These are phyloP conservation scores for Lactarius quietus DNA, from an alignment of 768 basidiomycete species.

Conservation along the genomic window DNA sequence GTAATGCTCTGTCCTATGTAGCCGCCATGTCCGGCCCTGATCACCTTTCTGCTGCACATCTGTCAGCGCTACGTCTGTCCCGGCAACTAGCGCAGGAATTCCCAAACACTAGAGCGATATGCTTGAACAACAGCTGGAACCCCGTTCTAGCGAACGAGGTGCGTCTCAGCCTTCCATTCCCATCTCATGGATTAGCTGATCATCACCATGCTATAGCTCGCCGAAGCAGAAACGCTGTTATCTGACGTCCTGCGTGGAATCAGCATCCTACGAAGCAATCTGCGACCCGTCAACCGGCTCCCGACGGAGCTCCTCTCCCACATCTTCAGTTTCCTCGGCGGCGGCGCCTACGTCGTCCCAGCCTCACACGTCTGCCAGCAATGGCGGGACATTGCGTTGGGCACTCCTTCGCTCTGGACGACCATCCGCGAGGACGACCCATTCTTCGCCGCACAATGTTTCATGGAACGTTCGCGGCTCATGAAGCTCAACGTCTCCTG, in stretches of 20 bases:
- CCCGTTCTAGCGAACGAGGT: conserved; percentile 7
- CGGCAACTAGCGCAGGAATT: conserved; percentile 6
- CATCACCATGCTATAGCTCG: background rate
- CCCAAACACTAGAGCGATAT: conserved; percentile 1
- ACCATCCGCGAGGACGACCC: conserved; percentile 15
- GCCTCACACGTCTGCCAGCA: conserved; percentile 14
- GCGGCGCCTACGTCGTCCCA: conserved; percentile 1
- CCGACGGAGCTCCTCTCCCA: conserved; percentile 15
- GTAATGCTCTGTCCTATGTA: background rate
- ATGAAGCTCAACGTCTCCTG: conserved; percentile 12
- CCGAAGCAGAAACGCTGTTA: conserved; percentile 6
- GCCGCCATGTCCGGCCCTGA: background rate
- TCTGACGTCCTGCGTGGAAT: background rate
- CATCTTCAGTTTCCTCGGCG: conserved; percentile 15
- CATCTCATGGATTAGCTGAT: background rate
- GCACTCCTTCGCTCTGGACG: conserved; percentile 9
- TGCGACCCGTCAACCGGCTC: conserved; percentile 11
- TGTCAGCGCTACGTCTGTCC: conserved; percentile 9
- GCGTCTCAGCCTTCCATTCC: background rate
- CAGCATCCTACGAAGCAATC: background rate
- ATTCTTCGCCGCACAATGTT: background rate
- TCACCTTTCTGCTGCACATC: background rate
- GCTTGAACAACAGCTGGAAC: background rate
- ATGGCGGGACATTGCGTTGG: conserved; percentile 5
- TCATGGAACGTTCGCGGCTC: conserved; percentile 1